Evolutionary conservation across 306 rosid genomes (phyloP), one percentile per base, ranked within the genome.

Genomic region (Begonia masoniana): DNA sequence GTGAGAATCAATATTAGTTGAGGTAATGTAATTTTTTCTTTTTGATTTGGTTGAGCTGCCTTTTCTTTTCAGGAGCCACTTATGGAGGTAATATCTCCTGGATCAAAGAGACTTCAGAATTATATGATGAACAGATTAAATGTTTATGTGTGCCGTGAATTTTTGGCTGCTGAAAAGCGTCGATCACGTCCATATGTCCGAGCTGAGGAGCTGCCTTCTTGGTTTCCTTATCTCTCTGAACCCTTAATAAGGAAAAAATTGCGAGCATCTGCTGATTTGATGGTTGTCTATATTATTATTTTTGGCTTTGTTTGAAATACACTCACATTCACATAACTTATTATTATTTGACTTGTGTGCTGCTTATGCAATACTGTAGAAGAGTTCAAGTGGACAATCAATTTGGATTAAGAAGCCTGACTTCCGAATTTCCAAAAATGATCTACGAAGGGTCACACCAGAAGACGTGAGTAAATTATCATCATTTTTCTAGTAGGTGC

Each of bases 51-150:
- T 43, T 15, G 1, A 11, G 50, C 5, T 65, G 63, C 43, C 26
- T 71, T 6, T 46, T 51, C 58, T 62, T 60, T 74, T 64, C 82
- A 91, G 97, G 97, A 91, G 74, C 97, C 97, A 47, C 94, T 91
- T 45, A 82, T 80, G 94, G 97, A 91, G 75, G 97, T 85, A 55
- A 71, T 85, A 62, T 82, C 97, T 35, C 97, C 97, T 47, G 95
- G 91, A 69, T 82, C 91, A 67, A 91, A 85, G 80, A 83, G 78
- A 75, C 91, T 91, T 71, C 97, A 82, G 71, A 83, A 73, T 63
- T 91, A 79, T 67, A 74, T 81, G 96, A 76, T 79, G 70, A 91
- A 81, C 70, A 78, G 96, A 82, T 77, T 85, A 47, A 41, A 77
- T 60, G 94, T 85, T 54, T 80, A 85, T 72, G 72, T 82, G 77